phyloP scores from a whole-genome alignment of 257 asterid genomes.

The Petunia secreta region DNA sequence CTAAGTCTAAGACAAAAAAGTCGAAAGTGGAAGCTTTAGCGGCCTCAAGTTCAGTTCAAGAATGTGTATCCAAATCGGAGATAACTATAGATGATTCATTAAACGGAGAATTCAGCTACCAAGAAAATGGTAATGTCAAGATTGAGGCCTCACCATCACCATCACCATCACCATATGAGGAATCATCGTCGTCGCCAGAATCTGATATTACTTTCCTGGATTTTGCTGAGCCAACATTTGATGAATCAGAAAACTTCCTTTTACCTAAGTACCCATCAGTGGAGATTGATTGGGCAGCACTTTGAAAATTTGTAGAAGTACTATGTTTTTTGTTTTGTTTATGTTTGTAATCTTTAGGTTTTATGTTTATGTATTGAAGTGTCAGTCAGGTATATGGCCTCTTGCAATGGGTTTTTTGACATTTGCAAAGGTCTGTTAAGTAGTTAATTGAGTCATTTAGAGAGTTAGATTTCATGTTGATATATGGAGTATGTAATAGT shows the following conservation, averaged over 20 bases:
- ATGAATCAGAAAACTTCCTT: constrained; percentile 45
- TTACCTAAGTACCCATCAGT: constrained; percentile 78
- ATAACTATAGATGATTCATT: constrained; percentile 28
- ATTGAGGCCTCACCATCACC: constrained; percentile 42
- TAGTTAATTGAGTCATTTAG: neutral
- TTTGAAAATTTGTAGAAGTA: constrained; percentile 31
- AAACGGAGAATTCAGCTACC: constrained; percentile 26
- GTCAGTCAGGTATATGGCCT: constrained; percentile 35
- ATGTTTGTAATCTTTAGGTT: constrained; percentile 20
- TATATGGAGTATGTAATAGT: constrained; percentile 20
- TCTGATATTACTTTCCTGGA: constrained; percentile 50
- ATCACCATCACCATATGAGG: constrained; percentile 39
- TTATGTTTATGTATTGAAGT: constrained; percentile 6
- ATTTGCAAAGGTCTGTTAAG: constrained; percentile 57
- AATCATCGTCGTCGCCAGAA: constrained; percentile 56
- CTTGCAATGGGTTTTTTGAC: constrained; percentile 83
- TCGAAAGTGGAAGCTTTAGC: neutral
- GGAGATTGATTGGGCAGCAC: constrained; percentile 94
- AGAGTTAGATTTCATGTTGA: neutral
- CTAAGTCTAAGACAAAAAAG: neutral
- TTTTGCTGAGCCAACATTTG: constrained; percentile 49
- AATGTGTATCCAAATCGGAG: constrained; percentile 25
- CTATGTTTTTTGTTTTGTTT: neutral
- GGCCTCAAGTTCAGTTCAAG: neutral
- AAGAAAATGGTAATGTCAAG: constrained; percentile 41